phyloP scores from a whole-genome alignment of 108 stramenopile species.

The Nitzschia sp. region DNA sequence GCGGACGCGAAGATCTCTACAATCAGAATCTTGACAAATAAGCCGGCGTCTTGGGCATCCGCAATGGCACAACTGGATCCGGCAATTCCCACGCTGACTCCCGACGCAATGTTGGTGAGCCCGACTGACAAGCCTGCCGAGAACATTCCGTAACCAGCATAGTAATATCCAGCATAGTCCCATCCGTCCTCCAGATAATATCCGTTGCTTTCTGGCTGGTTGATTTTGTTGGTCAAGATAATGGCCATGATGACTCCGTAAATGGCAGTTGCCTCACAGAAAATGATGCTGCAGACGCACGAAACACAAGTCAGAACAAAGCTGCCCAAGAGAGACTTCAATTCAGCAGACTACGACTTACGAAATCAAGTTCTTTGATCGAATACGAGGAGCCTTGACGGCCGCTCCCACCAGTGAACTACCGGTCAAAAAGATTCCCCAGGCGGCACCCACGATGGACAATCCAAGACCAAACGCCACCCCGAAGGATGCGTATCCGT shows the following conservation, averaged over 20 bases:
- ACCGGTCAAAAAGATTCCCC: constrained; percentile 99
- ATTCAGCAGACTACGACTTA: constrained; percentile 29
- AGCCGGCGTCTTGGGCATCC: constrained; percentile 95
- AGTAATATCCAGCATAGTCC: constrained; percentile 89
- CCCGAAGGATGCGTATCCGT: constrained; percentile 95
- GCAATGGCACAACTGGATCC: constrained; percentile 96
- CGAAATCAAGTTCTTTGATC: constrained; percentile 97
- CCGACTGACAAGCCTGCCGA: constrained; percentile 95
- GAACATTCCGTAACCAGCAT: constrained; percentile 98
- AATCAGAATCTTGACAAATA: constrained; percentile 99
- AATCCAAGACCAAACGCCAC: constrained; percentile 97
- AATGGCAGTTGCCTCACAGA: constrained; percentile 99
- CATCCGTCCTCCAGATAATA: constrained; percentile 71
- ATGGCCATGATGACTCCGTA: constrained; percentile 99
- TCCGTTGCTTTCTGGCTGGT: constrained; percentile 72
- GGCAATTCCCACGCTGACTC: constrained; percentile 97
- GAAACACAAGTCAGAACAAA: background rate
- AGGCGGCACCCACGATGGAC: constrained; percentile 95
- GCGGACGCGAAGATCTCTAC: constrained; percentile 99
- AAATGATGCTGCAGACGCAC: constrained; percentile 87
- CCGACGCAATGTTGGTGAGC: constrained; percentile 97
- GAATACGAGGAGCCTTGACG: constrained; percentile 98
- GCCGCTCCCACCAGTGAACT: constrained; percentile 94
- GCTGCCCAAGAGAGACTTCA: background rate
- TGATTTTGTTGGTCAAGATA: constrained; percentile 95